Evolutionary conservation across 139 green algal genomes (phyloP), one percentile per base, ranked within the genome.

Genomic region (Chlamydomonas eustigma): DNA sequence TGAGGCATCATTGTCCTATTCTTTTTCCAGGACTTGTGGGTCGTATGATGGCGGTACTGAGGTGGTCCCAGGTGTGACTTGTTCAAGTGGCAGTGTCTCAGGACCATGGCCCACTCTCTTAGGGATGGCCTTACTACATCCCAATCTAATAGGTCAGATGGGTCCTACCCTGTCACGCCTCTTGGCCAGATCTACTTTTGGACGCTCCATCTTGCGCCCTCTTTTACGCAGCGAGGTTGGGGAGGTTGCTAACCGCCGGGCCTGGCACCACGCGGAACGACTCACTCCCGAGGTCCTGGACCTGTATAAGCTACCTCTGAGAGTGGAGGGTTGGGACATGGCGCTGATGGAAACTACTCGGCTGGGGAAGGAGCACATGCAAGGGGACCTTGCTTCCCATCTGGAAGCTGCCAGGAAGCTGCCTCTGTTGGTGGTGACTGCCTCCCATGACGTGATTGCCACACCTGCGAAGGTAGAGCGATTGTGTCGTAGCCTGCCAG

Each of bases 221-320:
- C 84, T 96, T 78, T 77, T 95, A 81, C 75, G 90, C 1, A 85
- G 73, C 0, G 89, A 96, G 84, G 67, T 75, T 4, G 92, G 81
- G 33, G 85, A 91, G 78, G 80, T 91, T 32, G 67, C 78, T 51
- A 93, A 92, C 78, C 77, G 84, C 38, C 83, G 89, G 0, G 87
- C 89, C 0, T 96, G 90, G 90, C 67, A 85, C 50, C 78, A 90
- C 72, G 37, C 83, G 0, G 64, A 83, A 32, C 81, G 80, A n/a
- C 78, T 92, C 5, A 91, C 87, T 0, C 72, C 77, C 3, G 84
- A 89, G 67, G 71, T 85, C 35, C 68, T 93, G 67, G 78, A 84
- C 31, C 82, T 94, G 37, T 96, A 95, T 85, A 86, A 87, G 63
- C 64, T 73, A 2, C 90, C 89, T 1, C 81, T 94, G 34, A 77